phyloP scores from a whole-genome alignment of 768 basidiomycete genomes.

The Naganishia vaughanmartiniae region DNA sequence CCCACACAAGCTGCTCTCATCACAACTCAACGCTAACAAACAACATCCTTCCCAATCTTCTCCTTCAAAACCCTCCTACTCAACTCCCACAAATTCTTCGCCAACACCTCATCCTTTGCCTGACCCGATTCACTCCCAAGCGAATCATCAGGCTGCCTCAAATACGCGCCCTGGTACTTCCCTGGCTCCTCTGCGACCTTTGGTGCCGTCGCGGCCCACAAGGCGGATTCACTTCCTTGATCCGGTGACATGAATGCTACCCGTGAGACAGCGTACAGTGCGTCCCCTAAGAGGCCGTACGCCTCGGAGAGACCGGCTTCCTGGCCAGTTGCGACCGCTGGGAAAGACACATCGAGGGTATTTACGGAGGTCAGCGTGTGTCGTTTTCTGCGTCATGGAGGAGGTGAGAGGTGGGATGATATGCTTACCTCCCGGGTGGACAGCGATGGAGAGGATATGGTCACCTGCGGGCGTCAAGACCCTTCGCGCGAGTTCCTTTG shows the following conservation, averaged over 20 bases:
- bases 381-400: too few species aligned
- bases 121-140: constrained; percentile 45
- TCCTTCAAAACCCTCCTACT: constrained; percentile 46
- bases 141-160: constrained; percentile 45
- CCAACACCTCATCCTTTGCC: constrained; percentile 42
- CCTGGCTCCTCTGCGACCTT: constrained; percentile 35
- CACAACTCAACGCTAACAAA: constrained; percentile 11
- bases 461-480: constrained; percentile 39
- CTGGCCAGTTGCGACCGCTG: constrained; percentile 48
- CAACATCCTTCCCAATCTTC: constrained; percentile 35
- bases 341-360: too few species aligned
- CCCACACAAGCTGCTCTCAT: too few species aligned
- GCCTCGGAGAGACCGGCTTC: constrained; percentile 47
- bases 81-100: constrained; percentile 47
- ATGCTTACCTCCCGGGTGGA: constrained; percentile 43
- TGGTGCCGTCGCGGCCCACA: constrained; percentile 44
- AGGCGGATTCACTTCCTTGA: constrained; percentile 47
- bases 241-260: constrained; percentile 50
- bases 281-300: constrained; percentile 44
- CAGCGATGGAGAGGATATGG: constrained; percentile 43
- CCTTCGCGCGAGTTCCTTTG: constrained; percentile 41
- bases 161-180: constrained; percentile 48
- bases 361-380: too few species aligned
- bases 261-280: constrained; percentile 39
- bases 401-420: too few species aligned